phyloP scores from a whole-genome alignment of 169 alveolate genomes.

The Eimeria necatrix region DNA sequence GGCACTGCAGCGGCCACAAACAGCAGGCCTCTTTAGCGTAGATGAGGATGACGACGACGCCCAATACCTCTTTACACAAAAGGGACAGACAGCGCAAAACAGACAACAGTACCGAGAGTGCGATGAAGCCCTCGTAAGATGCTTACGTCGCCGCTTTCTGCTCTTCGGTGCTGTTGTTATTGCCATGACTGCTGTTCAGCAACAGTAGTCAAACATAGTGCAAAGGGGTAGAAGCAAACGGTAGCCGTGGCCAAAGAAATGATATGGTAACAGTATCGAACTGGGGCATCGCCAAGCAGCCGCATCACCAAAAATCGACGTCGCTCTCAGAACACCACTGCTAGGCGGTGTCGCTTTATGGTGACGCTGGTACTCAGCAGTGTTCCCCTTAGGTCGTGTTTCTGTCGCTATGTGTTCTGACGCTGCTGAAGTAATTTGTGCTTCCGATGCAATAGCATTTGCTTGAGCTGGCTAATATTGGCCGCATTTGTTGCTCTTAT shows the following conservation, averaged over 20 bases:
- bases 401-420: too few species aligned
- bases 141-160: neutral
- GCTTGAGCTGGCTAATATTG: neutral
- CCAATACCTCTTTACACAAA: neutral
- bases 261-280: too few species aligned
- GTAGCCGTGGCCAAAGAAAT: too few species aligned
- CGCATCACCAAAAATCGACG: too few species aligned
- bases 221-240: too few species aligned
- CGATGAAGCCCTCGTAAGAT: neutral
- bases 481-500: neutral
- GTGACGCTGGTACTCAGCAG: neutral
- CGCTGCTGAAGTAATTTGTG: too few species aligned
- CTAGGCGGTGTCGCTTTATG: neutral
- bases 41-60: neutral
- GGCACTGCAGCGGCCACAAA: constrained; percentile 11
- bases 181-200: too few species aligned
- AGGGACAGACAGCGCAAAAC: neutral
- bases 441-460: neutral
- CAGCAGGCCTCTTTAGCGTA: neutral
- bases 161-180: too few species aligned
- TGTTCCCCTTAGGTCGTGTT: neutral
- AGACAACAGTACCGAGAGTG: constrained; percentile 1
- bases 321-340: too few species aligned
- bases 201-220: too few species aligned
- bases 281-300: too few species aligned